Conservation (phyloP, 352 stramenopile genomes). For the Pythium apleroticum region DNA sequence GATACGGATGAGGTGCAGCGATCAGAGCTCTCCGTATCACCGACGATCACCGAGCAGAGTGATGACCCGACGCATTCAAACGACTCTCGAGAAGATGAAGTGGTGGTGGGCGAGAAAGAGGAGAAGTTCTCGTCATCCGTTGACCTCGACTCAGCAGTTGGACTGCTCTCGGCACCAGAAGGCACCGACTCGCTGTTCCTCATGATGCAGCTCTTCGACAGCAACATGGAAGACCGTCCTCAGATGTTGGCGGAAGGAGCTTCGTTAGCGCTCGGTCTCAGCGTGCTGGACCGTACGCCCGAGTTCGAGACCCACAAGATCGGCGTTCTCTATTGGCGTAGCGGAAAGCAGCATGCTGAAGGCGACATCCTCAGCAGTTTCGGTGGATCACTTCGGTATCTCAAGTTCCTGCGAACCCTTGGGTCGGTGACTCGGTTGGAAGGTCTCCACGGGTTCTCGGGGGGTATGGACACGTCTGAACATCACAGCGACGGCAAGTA, state of each 20-base stretch:
- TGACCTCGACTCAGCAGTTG: not conserved
- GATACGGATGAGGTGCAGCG: not conserved
- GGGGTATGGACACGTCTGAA: conserved; percentile 64
- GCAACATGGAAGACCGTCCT: conserved; percentile 52
- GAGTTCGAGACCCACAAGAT: conserved; percentile 88
- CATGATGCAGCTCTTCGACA: conserved; percentile 85
- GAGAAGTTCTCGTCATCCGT: not conserved
- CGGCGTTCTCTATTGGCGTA: conserved; percentile 71
- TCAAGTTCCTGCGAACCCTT: conserved; percentile 69
- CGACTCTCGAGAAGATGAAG: conserved; percentile 1
- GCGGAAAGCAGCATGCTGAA: conserved; percentile 58
- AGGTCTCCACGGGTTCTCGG: conserved; percentile 63
- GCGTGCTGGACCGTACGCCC: conserved; percentile 77
- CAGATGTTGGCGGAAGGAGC: conserved; percentile 59
- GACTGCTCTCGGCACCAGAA: not conserved
- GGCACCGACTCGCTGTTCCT: conserved; percentile 63
- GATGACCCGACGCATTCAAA: not conserved
- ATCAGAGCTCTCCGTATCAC: not conserved
- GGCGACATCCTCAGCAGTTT: conserved; percentile 67
- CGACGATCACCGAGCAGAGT: not conserved
- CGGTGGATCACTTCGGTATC: conserved; percentile 73
- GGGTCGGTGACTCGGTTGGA: conserved; percentile 70
- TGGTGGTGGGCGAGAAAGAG: not conserved
- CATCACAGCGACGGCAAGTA: conserved; percentile 76
- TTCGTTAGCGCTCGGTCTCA: conserved; percentile 59